phyloP scores from a whole-genome alignment of 1,139 yeast genomes.

The Yamadazyma taylorii region DNA sequence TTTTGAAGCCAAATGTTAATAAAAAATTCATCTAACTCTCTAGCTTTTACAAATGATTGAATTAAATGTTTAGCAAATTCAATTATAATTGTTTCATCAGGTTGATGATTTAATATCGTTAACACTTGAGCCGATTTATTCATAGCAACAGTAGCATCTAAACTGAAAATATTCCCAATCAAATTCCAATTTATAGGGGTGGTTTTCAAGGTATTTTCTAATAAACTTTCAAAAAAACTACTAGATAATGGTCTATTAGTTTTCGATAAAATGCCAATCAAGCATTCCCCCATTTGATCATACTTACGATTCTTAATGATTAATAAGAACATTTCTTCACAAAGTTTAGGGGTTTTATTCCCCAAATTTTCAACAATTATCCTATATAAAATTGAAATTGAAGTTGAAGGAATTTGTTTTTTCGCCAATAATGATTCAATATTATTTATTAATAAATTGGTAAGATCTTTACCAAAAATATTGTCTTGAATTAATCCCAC shows the following conservation, averaged over 20 bases:
- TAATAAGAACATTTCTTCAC: conserved; percentile 44
- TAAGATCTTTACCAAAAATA: conserved; percentile 20
- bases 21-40: conserved; percentile 57
- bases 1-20: conserved; percentile 44
- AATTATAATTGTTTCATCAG: conserved; percentile 10
- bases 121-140: conserved; percentile 30
- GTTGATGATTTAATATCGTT: conserved; percentile 17
- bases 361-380: conserved; percentile 26
- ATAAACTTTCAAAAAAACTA: conserved; percentile 40
- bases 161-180: conserved; percentile 40
- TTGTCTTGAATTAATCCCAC: conserved; percentile 15
- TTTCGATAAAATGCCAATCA: conserved; percentile 38
- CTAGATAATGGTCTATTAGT: conserved; percentile 51
- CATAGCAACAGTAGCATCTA: conserved; percentile 55
- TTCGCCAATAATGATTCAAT: conserved; percentile 20
- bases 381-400: conserved; percentile 25
- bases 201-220: conserved; percentile 26
- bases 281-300: conserved; percentile 34
- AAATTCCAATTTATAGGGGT: conserved; percentile 42
- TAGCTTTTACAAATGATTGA: conserved; percentile 51
- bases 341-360: conserved; percentile 27
- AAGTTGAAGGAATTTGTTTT: conserved; percentile 11
- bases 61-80: conserved; percentile 41
- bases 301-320: conserved; percentile 29
- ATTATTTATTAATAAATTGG: conserved; percentile 19